A percentile compares a stretch with the other conserved stretches of the same genome.
These are phyloP conservation scores for Cucurbita maxima DNA, from an alignment of 306 rosid species.

Conservation along the genomic window DNA sequence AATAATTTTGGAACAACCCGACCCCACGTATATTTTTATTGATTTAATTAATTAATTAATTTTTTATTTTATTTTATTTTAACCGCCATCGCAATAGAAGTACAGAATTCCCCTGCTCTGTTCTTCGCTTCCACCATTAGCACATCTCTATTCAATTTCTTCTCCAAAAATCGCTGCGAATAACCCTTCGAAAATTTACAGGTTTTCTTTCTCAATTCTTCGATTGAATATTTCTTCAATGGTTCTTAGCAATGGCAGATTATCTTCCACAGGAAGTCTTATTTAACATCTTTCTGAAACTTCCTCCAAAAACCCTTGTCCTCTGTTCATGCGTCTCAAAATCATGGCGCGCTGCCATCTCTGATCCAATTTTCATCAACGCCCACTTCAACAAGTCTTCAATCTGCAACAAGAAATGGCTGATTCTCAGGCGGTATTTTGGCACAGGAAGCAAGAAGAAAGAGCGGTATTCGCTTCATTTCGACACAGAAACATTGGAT, in stretches of 20 bases:
- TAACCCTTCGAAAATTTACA: background rate
- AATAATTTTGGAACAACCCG: too few relatives aligned
- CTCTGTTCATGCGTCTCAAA: constrained; percentile 6
- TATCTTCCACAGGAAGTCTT: constrained; percentile 8
- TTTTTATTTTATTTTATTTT: too few relatives aligned
- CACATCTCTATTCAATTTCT: background rate
- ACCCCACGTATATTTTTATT: too few relatives aligned
- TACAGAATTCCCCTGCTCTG: background rate
- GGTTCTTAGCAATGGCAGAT: background rate
- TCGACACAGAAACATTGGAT: background rate
- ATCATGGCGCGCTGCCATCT: constrained; percentile 8
- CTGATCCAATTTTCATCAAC: background rate
- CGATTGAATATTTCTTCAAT: background rate
- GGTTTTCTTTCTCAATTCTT: background rate
- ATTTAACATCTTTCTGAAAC: constrained; percentile 3
- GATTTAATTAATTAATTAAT: too few relatives aligned
- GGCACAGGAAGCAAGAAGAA: background rate
- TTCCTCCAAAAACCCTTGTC: constrained; percentile 4
- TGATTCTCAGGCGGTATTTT: background rate
- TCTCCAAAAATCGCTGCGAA: background rate
- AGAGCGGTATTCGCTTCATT: constrained; percentile 8
- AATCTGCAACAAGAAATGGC: background rate
- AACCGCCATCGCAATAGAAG: too few relatives aligned
- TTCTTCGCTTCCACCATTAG: background rate
- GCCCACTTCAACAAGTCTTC: background rate